These are phyloP conservation scores for Phaffomyces antillensis DNA, from an alignment of 805 yeast genomes.

Conservation along the genomic window DNA sequence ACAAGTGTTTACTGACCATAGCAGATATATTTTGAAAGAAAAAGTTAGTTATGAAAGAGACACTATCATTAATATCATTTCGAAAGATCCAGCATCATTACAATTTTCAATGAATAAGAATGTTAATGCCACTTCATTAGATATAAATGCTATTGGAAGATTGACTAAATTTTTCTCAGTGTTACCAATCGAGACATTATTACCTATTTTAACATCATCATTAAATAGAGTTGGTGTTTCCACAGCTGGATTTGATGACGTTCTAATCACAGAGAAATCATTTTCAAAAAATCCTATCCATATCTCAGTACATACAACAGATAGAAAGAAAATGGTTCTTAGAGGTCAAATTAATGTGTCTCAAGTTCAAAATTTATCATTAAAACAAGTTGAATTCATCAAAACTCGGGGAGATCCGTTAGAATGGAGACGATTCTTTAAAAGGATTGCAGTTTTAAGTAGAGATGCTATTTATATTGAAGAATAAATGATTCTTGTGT, in stretches of 20 bases:
- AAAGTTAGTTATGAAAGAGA: constrained; percentile 23
- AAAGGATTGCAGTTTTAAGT: constrained; percentile 47
- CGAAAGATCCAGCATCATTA: constrained; percentile 44
- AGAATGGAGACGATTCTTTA: constrained; percentile 67
- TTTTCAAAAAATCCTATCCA: constrained; percentile 10
- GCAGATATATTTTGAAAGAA: constrained; percentile 24
- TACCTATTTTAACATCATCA: constrained; percentile 35
- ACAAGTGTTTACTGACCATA: constrained; percentile 32
- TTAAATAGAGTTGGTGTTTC: constrained; percentile 36
- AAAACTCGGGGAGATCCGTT: constrained; percentile 60
- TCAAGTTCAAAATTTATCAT: constrained; percentile 29
- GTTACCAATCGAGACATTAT: constrained; percentile 34
- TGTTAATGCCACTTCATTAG: not conserved
- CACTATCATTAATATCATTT: constrained; percentile 30
- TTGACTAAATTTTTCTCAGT: constrained; percentile 47
- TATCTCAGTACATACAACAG: constrained; percentile 31
- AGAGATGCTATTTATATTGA: constrained; percentile 48
- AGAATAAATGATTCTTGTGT: constrained; percentile 1
- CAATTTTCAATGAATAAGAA: constrained; percentile 33
- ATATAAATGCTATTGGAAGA: constrained; percentile 32
- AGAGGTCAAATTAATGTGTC: constrained; percentile 41
- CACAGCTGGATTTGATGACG: constrained; percentile 13
- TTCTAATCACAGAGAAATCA: constrained; percentile 7
- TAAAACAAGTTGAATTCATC: constrained; percentile 46
- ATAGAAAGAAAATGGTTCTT: constrained; percentile 37